phyloP scores from a whole-genome alignment of 768 basidiomycete species.

The Termitomyces sp. region DNA sequence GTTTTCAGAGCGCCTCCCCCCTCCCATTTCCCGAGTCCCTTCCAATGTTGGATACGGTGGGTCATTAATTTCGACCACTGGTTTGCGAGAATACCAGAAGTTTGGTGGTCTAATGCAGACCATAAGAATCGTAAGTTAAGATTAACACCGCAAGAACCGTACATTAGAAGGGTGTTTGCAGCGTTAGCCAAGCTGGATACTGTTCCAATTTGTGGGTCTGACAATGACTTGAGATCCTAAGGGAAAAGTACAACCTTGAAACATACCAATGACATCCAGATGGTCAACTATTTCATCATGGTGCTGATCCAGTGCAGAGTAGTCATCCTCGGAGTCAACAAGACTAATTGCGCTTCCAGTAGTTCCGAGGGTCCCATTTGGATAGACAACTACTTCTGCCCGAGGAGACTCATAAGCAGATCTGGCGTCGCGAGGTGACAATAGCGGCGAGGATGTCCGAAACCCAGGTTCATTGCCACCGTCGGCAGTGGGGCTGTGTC shows the following conservation, averaged over 20 bases:
- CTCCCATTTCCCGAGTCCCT: conserved; percentile 25
- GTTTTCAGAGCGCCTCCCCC: conserved; percentile 17
- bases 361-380: conserved; percentile 31
- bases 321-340: conserved; percentile 6
- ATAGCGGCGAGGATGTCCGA: conserved; percentile 9
- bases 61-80: conserved; percentile 53
- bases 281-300: conserved; percentile 82
- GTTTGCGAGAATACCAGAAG: conserved; percentile 65
- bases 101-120: conserved; percentile 52
- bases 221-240: background rate
- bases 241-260: background rate
- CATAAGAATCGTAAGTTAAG: background rate
- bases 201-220: conserved; percentile 71
- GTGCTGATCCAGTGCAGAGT: conserved; percentile 37
- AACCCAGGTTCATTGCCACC: conserved; percentile 4
- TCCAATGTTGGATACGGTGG: conserved; percentile 26
- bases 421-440: conserved; percentile 17
- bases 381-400: conserved; percentile 33
- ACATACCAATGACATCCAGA: conserved; percentile 70
- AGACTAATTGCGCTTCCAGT: conserved; percentile 41
- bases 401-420: conserved; percentile 35
- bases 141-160: background rate
- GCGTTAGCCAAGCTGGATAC: conserved; percentile 75
- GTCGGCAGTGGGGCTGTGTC: conserved; percentile 3
- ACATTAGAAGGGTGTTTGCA: conserved; percentile 76